Base-by-base conservation (phyloP, 495 filamentous ascomycete species). In the Aspergillus biplanus region DNA sequence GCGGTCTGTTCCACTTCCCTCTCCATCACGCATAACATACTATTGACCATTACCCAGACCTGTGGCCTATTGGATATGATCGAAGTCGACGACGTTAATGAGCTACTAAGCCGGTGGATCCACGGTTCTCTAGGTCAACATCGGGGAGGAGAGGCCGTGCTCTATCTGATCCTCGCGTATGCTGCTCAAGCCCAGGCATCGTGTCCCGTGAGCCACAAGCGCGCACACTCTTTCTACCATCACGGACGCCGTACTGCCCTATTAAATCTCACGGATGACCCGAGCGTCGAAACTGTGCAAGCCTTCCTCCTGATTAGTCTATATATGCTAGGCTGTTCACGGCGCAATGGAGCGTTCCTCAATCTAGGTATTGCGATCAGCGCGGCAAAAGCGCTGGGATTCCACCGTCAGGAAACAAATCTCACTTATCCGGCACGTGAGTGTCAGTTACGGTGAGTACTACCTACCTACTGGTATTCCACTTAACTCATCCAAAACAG, bases 271-370 rank as follows among this genome's bases (percentile, higher is more conserved):
- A 55, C 52, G 12, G 52, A 55, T 7, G 33, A 55, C 18, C 52
- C 52, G 7, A 55, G 52, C 34, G 5, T 55, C 7, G 52, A 55
- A 37, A 55, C 52, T 6, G 52, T 55, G 1, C 52, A 55, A 33
- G 52, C 52, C 13, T 55, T 55, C 37, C 15, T 55, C 52, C 32
- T 55, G 32, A 55, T 55, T 7, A 55, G 52, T 11, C 52, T 55
- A 11, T 55, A 55, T 11, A 55, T 55, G 52, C 52, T 55, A 7
- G 52, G 52, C 33, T 34, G 52, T 8, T 55, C 52, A 6, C 32
- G 52, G n/a, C 31, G 52, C 3, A 55, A 55, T 21, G 52, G 52
- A 5, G 6, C 52, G 1, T 55, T 35, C 16, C 21, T 55, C 7
- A 55, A 55, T 2, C 32, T 55, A 37, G 52, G 52, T 5, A 55